Base-by-base conservation (phyloP, 108 stramenopile genomes). In the Discostella stelligeroides region DNA sequence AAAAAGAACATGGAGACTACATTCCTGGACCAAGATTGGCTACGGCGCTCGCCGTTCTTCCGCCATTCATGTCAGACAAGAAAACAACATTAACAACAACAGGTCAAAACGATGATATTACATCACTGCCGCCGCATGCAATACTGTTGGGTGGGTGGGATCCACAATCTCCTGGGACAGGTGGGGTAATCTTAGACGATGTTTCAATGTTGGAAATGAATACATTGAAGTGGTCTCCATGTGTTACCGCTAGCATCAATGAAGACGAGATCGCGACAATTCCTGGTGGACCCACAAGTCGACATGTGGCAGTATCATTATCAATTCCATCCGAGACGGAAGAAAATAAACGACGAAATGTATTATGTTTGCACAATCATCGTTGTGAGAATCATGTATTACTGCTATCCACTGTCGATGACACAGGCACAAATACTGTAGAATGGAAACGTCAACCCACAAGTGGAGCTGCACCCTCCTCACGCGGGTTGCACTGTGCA, bases 141-240 rank as follows among this genome's bases (percentile, higher is more conserved):
- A 56, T 80, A 50, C 40, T 91, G 0, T 29, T 91, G 10, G 90
- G 87, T 20, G 90, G 90, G 13, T 91, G 90, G 90, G 87, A 91
- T 81, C 84, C 90, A 4, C 81, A 84, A 63, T 64, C 57, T 9
- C 76, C 80, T 23, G 87, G 86, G 8, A 85, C 83, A 1, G 87
- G 87, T 7, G 87, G 87, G 3, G 62, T 80, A 2, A 91, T 91
- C 43, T 56, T 91, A 11, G 80, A 85, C 62, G 78, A 79, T 45
- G 70, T 85, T 1, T 53, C 82, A 2, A 18, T 75, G 2, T 37
- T 89, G 21, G 60, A 76, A 43, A 15, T 62, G 12, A 37, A 72
- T 39, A 24, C 68, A 18, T 17, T 55, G 49, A 30, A 46, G 47
- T 63, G 75, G 75, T 66, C 63, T 29, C n/a, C 60, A 24, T 29